Base-by-base conservation (phyloP, 768 basidiomycete species). In the Butyriboletus loyo region DNA sequence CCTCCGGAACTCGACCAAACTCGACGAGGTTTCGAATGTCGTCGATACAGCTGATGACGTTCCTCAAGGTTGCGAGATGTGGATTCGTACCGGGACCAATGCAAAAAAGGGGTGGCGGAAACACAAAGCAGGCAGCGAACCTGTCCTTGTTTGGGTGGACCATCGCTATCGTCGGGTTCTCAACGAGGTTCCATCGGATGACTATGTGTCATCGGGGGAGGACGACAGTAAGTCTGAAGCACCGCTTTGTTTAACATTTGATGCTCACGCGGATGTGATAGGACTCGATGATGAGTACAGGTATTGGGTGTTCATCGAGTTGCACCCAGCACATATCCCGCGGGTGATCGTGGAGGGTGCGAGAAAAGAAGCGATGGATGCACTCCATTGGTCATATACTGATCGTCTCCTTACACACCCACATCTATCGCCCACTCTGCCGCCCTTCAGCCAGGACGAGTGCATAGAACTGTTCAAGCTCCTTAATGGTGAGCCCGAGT, bases 261-360 rank as follows among this genome's bases (percentile, higher is more conserved):
- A 24, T 36, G 7, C 46, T 55, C 15, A 58, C 45, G 15, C 4
- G 15, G 14, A 32, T n/a, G 17, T 13, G 22, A 48, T 55, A 91
- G 90, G 80, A 41, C 72, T 89, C 21, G 87, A 91, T 50, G 76
- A 83, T 61, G 87, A 89, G 62, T 89, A 86, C 59, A 76, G 86
- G 49, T 92, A 90, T 62, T 92, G 91, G 91, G 73, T 81, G 7
- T 92, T 85, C 63, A 78, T 92, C 70, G 86, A 90, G 66, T 71
- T 79, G 31, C 89, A 92, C 59, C 90, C 90, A 0, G 87, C 86
- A 0, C 90, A 92, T 65, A 72, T 75, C 8, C 63, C 76, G 0
- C 59, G 35, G n/a, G 60, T n/a, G 30, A 73, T 92, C 25, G 79
- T 85, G 8, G 60, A 70, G 7, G 76, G 74, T 38, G 84, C 85